Evolutionary conservation across 2,329 filamentous ascomycete species (phyloP), one percentile per base, ranked within the genome.

Genomic region (Calonectria montana): DNA sequence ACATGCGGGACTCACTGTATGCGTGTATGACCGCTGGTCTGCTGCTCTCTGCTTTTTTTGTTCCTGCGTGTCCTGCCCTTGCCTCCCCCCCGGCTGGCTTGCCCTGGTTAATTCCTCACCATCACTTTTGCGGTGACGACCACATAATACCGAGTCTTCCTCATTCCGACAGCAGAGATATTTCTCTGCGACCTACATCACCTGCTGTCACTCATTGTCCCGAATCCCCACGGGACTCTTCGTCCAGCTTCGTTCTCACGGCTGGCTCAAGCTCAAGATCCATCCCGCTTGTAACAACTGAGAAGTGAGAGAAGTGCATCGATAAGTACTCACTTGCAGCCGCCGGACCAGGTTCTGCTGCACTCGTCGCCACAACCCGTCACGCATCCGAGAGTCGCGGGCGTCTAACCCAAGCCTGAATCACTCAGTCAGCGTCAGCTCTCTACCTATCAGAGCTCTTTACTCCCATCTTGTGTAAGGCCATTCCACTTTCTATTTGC

Each of bases 401-500:
- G 80, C 80, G 78, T 80, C 78, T 77, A 76, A 73, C 73, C 67
- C 66, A 70, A 74, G 73, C 64, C 41, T 72, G 65, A 74, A 74
- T 80, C 75, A 77, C 76, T 73, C 55, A 64, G 71, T 63, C 72
- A 73, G 74, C 77, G 75, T 71, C 61, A 77, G 47, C 65, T 31
- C 48, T 70, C 77, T 78, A 43, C 80, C 80, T 81, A 81, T 81
- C 80, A 80, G 74, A 77, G 45, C 69, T 47, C 74, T 67, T 50
- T 47, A 50, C 69, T 67, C 69, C 73, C 55, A 67, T 73, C 78
- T 53, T 70, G 71, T 69, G 78, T 80, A 81, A 80, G 79, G 66
- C 70, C 74, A 79, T 73, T 71, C 71, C 69, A 72, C 70, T 67
- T 74, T 50, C 77, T 76, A 78, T 78, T 76, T 78, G 71, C 73